phyloP scores from a whole-genome alignment of 2,329 filamentous ascomycete species.

The Monosporascus sp. region DNA sequence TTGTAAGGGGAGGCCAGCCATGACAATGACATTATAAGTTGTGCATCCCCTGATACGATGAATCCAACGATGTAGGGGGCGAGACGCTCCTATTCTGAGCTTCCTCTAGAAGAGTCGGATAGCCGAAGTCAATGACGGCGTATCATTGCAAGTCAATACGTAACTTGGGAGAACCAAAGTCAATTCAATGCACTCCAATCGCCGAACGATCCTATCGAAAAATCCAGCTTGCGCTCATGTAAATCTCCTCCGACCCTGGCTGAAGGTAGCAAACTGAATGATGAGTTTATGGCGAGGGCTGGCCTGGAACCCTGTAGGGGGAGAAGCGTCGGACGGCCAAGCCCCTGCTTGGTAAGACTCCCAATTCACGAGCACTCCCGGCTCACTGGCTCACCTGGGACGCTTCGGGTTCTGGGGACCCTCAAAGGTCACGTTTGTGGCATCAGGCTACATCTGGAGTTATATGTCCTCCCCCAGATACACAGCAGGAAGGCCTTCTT shows the following conservation, averaged over 20 bases:
- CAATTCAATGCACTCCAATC: constrained; percentile 29
- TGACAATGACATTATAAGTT: too few relatives aligned
- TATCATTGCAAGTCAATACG: neutral
- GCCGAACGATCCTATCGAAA: constrained; percentile 26
- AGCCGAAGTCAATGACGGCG: constrained; percentile 4
- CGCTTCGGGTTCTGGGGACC: neutral
- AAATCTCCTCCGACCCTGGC: constrained; percentile 22
- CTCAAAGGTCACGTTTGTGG: neutral
- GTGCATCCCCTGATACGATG: too few relatives aligned
- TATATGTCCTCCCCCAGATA: neutral
- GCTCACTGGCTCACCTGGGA: neutral
- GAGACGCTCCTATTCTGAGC: too few relatives aligned
- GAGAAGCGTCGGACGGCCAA: neutral
- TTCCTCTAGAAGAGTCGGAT: too few relatives aligned
- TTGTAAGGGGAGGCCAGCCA: too few relatives aligned
- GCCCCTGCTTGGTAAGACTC: neutral
- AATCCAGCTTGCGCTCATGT: constrained; percentile 27
- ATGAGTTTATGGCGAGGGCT: constrained; percentile 8
- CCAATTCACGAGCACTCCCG: neutral
- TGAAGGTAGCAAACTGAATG: constrained; percentile 25
- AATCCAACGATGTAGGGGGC: too few relatives aligned
- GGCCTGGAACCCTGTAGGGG: constrained; percentile 1
- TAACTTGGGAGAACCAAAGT: constrained; percentile 19
- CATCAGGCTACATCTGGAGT: neutral
- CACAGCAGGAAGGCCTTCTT: neutral